Base-by-base conservation (phyloP, 2,329 filamentous ascomycete species). In the Calonectria naviculata region DNA sequence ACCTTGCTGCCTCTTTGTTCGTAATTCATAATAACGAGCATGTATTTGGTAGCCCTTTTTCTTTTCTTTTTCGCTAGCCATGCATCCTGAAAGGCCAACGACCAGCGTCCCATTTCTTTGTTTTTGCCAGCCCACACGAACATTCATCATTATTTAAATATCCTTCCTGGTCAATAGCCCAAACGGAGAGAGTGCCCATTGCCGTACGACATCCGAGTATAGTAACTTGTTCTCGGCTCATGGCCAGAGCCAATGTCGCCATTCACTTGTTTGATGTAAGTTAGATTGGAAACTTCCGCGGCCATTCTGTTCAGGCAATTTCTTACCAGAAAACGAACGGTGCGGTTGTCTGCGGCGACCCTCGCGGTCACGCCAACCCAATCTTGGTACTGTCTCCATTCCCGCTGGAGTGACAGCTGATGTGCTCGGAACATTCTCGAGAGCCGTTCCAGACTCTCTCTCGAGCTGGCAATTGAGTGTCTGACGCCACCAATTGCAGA, bases 21-120 rank as follows among this genome's bases (percentile, higher is more conserved):
- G 5, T 58, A 36, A 36, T 13, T 12, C 34, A 12, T 12, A 36
- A 36, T 19, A 3, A 38, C 21, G 10, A 26, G 8, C 15, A 9
- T 31, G 2, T 17, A n/a, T 0, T 5, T 15, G 7, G 28, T 31
- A 15, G 3, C 29, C 6, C 17, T 5, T 3, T 3, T n/a, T 4
- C 31, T 31, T n/a, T 9, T 31, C 12, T 19, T 8, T 31, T 31
- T 31, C 2, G 17, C 19, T n/a, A 26, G 12, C n/a, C 8, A 38
- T 38, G 13, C 15, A 38, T 58, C 26, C 31, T 34, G 7, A 24
- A 26, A 19, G n/a, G 21, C 34, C 9, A 13, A 36, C 3, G 34
- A 36, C 3, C 31, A 26, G 15, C 26, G 29, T 28, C 15, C 21
- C 15, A 19, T 56, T 56, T 38, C 34, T 38, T 52, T 52, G 47